Conservation (phyloP, 495 filamentous ascomycete genomes). For the Trichoderma virens region DNA sequence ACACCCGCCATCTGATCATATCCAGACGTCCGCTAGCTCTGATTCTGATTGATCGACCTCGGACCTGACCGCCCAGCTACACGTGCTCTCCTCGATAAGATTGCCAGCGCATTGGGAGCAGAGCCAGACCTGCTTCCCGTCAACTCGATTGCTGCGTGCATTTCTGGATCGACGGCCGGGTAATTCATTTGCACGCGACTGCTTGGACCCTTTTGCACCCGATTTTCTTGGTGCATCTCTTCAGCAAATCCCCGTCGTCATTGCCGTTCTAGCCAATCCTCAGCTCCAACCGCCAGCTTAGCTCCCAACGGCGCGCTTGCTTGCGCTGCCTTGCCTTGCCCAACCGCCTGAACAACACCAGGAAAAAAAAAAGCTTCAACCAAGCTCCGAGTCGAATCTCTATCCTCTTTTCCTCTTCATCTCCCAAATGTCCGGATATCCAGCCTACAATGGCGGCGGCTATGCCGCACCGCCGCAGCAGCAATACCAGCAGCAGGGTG, state of each 20-base stretch:
- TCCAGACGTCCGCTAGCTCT: background rate
- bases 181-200: background rate
- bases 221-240: background rate
- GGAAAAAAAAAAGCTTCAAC: background rate
- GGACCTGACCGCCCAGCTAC: background rate
- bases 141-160: background rate
- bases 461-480: conserved; percentile 15
- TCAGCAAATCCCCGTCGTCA: background rate
- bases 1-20: background rate
- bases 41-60: background rate
- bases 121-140: background rate
- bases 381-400: background rate
- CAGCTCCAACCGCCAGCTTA: background rate
- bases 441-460: conserved; percentile 27
- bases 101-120: background rate
- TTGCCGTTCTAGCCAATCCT: background rate
- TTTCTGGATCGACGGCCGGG: background rate
- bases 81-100: conserved; percentile 6
- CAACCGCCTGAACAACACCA: background rate
- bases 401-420: background rate
- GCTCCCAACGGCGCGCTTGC: conserved; percentile 4
- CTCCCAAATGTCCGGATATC: conserved; percentile 28
- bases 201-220: background rate
- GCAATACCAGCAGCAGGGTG: conserved; percentile 23
- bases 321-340: background rate